Evolutionary conservation across 73 alveolate genomes (phyloP).

Genomic region (Loxodes magnus): DNA sequence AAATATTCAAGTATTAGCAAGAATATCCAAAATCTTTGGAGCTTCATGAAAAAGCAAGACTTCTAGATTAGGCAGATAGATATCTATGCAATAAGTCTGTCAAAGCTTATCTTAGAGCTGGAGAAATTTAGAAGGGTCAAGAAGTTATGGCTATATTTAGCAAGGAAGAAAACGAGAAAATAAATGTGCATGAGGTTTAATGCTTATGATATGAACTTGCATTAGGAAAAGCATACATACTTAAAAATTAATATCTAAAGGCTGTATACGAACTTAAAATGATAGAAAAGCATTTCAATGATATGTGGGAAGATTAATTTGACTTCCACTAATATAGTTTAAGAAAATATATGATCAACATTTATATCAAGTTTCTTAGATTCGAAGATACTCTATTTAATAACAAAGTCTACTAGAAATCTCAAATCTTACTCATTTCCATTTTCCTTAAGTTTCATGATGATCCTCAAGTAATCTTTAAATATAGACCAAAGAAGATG

Average conservation of each 20-base stretch:
- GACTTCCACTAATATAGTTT: slow-evolving; percentile 70
- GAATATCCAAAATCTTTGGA: slow-evolving; percentile 42
- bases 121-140: slow-evolving; percentile 52
- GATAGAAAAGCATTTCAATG: slow-evolving; percentile 58
- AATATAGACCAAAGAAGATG: too few relatives aligned
- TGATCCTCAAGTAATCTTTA: too few relatives aligned
- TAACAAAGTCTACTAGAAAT: too few relatives aligned
- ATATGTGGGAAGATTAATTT: slow-evolving; percentile 69
- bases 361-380: slow-evolving; percentile 25
- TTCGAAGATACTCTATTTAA: slow-evolving; percentile 29
- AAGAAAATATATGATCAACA: slow-evolving; percentile 52
- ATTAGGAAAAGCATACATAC: slow-evolving; percentile 45
- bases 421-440: too few relatives aligned
- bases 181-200: slow-evolving; percentile 66
- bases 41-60: slow-evolving; percentile 60
- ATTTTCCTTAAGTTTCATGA: too few relatives aligned
- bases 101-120: slow-evolving; percentile 35
- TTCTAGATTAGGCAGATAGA: slow-evolving; percentile 80
- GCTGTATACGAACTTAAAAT: slow-evolving; percentile 60
- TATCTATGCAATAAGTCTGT: slow-evolving; percentile 74
- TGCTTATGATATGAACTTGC: slow-evolving; percentile 79
- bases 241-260: slow-evolving; percentile 33
- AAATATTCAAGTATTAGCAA: slow-evolving; percentile 56
- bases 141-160: slow-evolving; percentile 64
- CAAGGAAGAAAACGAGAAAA: slow-evolving; percentile 54